Base-by-base conservation (phyloP, 164 flowering plant species). In the Aristolochia fimbriata region DNA sequence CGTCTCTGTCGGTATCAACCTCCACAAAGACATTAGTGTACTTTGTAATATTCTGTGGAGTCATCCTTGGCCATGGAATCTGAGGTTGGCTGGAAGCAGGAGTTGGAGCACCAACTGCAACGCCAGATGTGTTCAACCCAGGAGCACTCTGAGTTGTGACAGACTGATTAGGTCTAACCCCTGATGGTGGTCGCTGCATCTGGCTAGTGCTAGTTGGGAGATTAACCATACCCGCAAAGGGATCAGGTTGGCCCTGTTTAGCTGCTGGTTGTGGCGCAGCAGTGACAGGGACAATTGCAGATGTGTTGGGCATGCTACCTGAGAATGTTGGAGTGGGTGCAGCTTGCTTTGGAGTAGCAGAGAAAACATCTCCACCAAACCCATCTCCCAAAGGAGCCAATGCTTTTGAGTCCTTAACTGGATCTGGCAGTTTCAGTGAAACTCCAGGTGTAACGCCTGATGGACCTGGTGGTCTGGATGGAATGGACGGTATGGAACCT, bases 1-100 rank as follows among this genome's bases (percentile, higher is more conserved):
- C 97, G 81, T 93, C 99, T 70, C 87, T 78, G 59, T 90, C 96
- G 14, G 86, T 78, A 74, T 90, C 99, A 17, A 93, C 97, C 74
- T 83, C 87, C 65, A 86, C 68, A 77, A 93, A 93, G 16, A 90
- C 94, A 70, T 82, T 83, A 16, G 82, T 75, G 59, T 93, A 93
- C 74, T 90, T 90, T 68, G 86, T 97, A 73, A 86, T 66, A 72
- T 85, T 87, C 7, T 95, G 64, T 63, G 77, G 86, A 55, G 86
- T 82, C 88, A 90, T 93, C 73, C 75, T 90, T 58, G 97, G 99
- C 99, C 99, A 93, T 23, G 82, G 66, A 59, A 60, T 59, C 65
- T 80, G 86, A n/a, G 83, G 55, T 69, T 79, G 84, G 48, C 58
- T 73, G 27, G 88, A 62, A 54, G 78, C 45, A 48, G 88, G 56